Conservation (phyloP, 139 green algal genomes). For the Trebouxia sp. region DNA sequence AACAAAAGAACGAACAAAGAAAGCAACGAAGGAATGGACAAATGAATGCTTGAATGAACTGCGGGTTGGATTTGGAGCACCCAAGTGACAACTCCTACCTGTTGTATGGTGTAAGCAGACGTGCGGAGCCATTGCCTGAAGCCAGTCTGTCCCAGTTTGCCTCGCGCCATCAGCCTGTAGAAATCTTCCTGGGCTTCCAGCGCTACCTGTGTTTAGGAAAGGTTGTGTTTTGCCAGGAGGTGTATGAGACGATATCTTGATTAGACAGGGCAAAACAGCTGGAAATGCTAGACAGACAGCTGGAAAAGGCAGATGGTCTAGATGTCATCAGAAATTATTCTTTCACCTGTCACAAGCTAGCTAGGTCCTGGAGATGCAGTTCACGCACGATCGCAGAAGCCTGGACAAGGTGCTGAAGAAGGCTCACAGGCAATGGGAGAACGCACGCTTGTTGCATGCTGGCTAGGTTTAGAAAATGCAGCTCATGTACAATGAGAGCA, state of each 20-base stretch:
- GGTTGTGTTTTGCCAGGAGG: no score
- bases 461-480: constrained; percentile 18
- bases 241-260: no score
- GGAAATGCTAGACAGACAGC: background rate
- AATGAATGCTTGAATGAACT: no score
- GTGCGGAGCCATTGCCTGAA: constrained; percentile 8
- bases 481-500: constrained; percentile 24
- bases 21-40: no score
- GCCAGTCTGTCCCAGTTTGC: constrained; percentile 9
- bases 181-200: constrained; percentile 29
- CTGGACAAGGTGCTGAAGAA: no score
- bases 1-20: no score
- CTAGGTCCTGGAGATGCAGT: background rate
- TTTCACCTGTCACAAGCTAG: background rate
- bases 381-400: background rate
- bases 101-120: constrained; percentile 23
- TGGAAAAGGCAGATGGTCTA: background rate
- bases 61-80: no score
- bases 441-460: background rate
- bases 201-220: constrained; percentile 25
- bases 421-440: no score
- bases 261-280: no score
- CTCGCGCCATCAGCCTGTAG: constrained; percentile 13
- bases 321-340: background rate
- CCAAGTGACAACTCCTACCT: background rate